Percentiles rank a stretch among this genome's conserved stretches.
Evolutionary conservation across 768 basidiomycete genomes (phyloP).

Genomic region (Tulasnella sp.): DNA sequence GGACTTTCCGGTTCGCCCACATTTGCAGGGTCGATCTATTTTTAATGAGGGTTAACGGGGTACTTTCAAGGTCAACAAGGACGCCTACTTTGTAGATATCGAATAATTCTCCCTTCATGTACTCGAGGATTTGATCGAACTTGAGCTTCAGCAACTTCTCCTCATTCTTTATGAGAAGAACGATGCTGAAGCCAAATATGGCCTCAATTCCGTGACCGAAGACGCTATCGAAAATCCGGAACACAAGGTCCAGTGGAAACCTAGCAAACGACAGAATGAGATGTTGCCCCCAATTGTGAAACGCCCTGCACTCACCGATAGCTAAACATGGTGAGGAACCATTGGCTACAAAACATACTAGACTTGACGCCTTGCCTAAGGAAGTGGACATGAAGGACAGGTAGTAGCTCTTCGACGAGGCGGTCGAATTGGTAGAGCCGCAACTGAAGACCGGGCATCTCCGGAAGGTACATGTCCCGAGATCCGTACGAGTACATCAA

Average conservation of each 20-base stretch:
- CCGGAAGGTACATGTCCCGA: conserved; percentile 93
- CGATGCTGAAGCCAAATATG: conserved; percentile 88
- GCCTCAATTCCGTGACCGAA: conserved; percentile 96
- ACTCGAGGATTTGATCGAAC: conserved; percentile 82
- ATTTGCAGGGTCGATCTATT: background rate
- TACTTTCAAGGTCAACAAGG: background rate
- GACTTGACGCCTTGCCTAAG: conserved; percentile 89
- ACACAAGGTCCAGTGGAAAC: conserved; percentile 88
- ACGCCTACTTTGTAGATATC: conserved; percentile 58
- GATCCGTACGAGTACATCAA: conserved; percentile 96
- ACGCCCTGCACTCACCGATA: conserved; percentile 49
- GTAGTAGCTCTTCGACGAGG: conserved; percentile 80
- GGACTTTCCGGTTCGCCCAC: background rate
- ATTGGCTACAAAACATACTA: conserved; percentile 97
- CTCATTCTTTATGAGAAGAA: conserved; percentile 80
- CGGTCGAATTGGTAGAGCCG: conserved; percentile 90
- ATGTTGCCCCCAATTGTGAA: background rate
- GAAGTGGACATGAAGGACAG: conserved; percentile 87
- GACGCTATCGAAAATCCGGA: conserved; percentile 92
- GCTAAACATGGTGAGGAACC: conserved; percentile 96
- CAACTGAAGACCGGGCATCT: conserved; percentile 94
- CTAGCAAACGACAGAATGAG: conserved; percentile 31
- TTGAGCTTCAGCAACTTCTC: conserved; percentile 62
- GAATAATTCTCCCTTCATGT: conserved; percentile 68
- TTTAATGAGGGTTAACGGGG: background rate